Evolutionary conservation across 2,329 filamentous ascomycete species (phyloP), one percentile per base, ranked within the genome.

Genomic region (Curvularia eragrostidis): DNA sequence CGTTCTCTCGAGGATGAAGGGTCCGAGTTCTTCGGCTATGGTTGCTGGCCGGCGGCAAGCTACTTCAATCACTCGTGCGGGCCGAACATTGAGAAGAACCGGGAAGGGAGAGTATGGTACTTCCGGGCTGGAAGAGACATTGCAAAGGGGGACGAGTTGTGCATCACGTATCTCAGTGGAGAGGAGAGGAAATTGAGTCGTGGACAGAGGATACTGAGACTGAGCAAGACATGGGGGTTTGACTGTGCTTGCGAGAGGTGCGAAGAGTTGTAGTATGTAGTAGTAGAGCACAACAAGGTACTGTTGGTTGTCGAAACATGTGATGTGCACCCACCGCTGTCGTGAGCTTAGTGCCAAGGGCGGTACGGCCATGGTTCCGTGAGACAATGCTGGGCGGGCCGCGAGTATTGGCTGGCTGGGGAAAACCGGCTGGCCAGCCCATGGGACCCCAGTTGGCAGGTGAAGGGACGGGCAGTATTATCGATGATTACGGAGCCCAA

Each of bases 21-120:
- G 8, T 75, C 77, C 8, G 81, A 82, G 64, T 82, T 81, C 64
- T 78, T 82, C 58, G 81, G 80, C 15, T 83, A 79, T 48, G 80
- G 77, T 0, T 74, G 81, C 32, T 83, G 80, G 75, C 78, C 80
- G 0, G 67, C 68, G 5, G 80, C 81, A 0, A 79, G 76, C 59
- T 82, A 81, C 66, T 83, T 81, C 71, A 83, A 83, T 50, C 81
- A 83, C 60, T 78, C 74, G 5, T 83, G 81, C 63, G 66, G 50
- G 15, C 79, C 80, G 23, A 82, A 79, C 42, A 59, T 83, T 1
- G 67, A 65, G 43, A 82, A 82, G 73, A 67, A 61, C 39, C 68
- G 80, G 9, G 67, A 68, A 1, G 80, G 80, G 0, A 63, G 77
- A 36, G 58, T 47, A 23, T 83, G 81, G 81, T 56, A 68, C 41